A percentile compares a stretch with the other conserved stretches of the same genome.
Evolutionary conservation across 345 rosid genomes (phyloP).

Genomic region (Laguncularia racemosa): DNA sequence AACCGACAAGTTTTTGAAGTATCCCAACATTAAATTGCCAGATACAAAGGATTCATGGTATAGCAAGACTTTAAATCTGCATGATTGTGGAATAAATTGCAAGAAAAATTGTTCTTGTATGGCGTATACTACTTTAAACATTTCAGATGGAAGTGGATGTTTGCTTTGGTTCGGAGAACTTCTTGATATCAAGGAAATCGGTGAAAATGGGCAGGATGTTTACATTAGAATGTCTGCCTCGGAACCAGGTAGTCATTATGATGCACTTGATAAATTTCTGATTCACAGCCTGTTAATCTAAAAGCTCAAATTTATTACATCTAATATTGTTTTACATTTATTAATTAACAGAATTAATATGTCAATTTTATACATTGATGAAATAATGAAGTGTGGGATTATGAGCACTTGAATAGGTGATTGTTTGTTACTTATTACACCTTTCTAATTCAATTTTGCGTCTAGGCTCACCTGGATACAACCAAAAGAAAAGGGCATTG

Average conservation of each 20-base stretch:
- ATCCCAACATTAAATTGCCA: slow-evolving; percentile 8
- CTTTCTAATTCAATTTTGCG: too few relatives aligned
- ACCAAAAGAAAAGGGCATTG: too few relatives aligned
- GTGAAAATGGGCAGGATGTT: slow-evolving; percentile 10
- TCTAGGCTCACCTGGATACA: too few relatives aligned
- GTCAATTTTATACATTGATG: too few relatives aligned
- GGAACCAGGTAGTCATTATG: slow-evolving; percentile 9
- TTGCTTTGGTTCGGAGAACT: slow-evolving; percentile 15
- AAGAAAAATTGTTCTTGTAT: slow-evolving; percentile 17
- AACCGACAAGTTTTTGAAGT: slow-evolving; percentile 1
- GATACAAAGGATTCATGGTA: slow-evolving; percentile 6
- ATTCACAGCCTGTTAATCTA: too few relatives aligned
- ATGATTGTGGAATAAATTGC: slow-evolving; percentile 9
- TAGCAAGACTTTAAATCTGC: slow-evolving; percentile 5
- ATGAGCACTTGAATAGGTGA: too few relatives aligned
- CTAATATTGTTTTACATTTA: too few relatives aligned
- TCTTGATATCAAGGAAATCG: slow-evolving; percentile 1
- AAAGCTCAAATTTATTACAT: too few relatives aligned
- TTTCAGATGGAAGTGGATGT: slow-evolving; percentile 17
- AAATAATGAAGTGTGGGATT: too few relatives aligned
- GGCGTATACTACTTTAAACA: slow-evolving; percentile 15
- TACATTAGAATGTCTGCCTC: slow-evolving; percentile 14
- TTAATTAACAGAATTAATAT: too few relatives aligned
- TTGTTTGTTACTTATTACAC: too few relatives aligned
- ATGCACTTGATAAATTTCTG: neutral